Evolutionary conservation across 2,329 filamentous ascomycete genomes (phyloP), one percentile per base, ranked within the genome.

Genomic region (Aspergillus hiratsukae): DNA sequence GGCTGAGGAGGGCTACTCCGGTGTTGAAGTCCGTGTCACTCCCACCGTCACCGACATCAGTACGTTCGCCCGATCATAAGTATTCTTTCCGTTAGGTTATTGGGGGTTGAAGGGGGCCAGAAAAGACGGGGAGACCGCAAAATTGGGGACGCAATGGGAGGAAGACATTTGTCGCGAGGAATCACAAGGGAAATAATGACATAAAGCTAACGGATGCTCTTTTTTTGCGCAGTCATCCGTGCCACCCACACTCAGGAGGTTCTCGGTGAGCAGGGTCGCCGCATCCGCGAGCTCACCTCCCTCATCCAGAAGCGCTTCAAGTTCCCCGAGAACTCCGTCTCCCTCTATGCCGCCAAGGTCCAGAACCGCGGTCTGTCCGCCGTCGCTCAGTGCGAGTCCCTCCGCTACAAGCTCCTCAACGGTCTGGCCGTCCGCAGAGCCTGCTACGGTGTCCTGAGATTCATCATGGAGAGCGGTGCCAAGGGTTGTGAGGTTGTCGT

Each of bases 221-320:
- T 60, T 61, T 62, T 64, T 53, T 58, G 53, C 61, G 57, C 67
- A 82, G 80, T 99, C 87, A 96, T 99, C 86, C 94, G 94, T 81
- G 94, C 94, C 78, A 99, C 94, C 76, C 94, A 99, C 88, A 99
- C 94, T 77, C 94, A 99, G 85, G 95, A 99, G 85, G 95, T 99
- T 72, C 91, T 99, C 76, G 94, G 94, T 77, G 94, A 99, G 88
- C 94, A 99, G 87, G 94, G 94, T 76, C 92, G 94, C 84, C 91
- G 94, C 84, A 99, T 99, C 81, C 93, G 94, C 80, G 94, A 99
- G 87, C 91, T 99, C 81, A 99, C 94, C 78, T 97, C 91, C 75
- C 89, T 99, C 78, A 99, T 99, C 86, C 95, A 99, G 86, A 97
- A 99, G 90, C 92, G 94, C 78, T 99, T 99, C 90, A 97, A 97